These are phyloP conservation scores for Coemansia sp. DNA, from an alignment of 192 early-diverging fungal species.

Conservation along the genomic window DNA sequence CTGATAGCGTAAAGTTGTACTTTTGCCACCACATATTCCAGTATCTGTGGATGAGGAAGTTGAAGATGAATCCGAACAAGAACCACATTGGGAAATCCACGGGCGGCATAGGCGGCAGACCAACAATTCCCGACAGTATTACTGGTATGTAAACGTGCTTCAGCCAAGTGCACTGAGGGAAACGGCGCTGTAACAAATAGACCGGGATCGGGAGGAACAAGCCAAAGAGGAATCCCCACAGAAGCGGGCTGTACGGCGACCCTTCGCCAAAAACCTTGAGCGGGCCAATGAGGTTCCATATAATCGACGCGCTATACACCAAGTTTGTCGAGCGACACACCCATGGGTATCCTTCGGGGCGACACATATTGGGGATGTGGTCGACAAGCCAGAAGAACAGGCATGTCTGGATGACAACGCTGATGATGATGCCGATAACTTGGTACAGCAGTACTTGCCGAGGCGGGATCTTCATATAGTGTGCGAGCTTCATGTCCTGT, in stretches of 20 bases:
- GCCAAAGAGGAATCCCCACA: conserved; percentile 66
- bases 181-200: conserved; percentile 63
- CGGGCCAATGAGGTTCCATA: conserved; percentile 82
- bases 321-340: conserved; percentile 61
- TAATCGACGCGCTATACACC: conserved; percentile 72
- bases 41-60: conserved; percentile 68
- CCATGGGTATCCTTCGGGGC: conserved; percentile 64
- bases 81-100: conserved; percentile 57
- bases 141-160: conserved; percentile 72
- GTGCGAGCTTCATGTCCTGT: conserved; percentile 73
- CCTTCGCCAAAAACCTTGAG: conserved; percentile 66
- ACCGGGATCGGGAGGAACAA: conserved; percentile 72
- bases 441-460: conserved; percentile 78
- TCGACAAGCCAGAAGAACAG: conserved; percentile 68
- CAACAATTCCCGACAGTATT: conserved; percentile 63
- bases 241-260: conserved; percentile 58
- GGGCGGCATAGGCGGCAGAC: conserved; percentile 64
- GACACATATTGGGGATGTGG: conserved; percentile 61
- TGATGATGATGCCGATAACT: conserved; percentile 67
- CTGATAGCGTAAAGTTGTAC: conserved; percentile 60
- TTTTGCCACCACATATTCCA: conserved; percentile 67
- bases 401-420: conserved; percentile 66
- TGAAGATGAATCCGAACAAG: conserved; percentile 68
- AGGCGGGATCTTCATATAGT: conserved; percentile 85
- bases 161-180: conserved; percentile 67